Evolutionary conservation across 768 basidiomycete genomes (phyloP), one percentile per base, ranked within the genome.

Genomic region (Pisolithus albus): DNA sequence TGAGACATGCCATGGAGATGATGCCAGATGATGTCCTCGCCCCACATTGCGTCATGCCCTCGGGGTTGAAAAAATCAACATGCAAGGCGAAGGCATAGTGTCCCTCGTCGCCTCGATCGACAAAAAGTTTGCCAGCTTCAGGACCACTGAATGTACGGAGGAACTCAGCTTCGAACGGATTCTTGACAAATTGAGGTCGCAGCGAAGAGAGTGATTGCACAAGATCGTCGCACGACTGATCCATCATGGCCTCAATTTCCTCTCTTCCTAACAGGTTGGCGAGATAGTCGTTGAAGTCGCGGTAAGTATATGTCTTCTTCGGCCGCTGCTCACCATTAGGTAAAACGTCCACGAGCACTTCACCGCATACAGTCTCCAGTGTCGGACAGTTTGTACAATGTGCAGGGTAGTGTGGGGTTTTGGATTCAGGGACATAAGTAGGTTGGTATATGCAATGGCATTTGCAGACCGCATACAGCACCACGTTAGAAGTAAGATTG

Each of bases 11-110:
- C 39, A 40, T 40, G 11, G 39, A 40, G 16, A 40, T 40, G 10
- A 62, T 55, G 3, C 71, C 68, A 7, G 64, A 50, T 3, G 65
- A 70, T 0, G 57, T 47, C 16, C 57, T 55, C 32, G 68, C 66
- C 9, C 69, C 66, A 1, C 59, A 51, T 0, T 39, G 8, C 32
- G 58, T 67, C 54, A 65, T 66, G 0, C 53, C 53, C 23, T 52
- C 51, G 1, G 67, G 68, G 50, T 71, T 71, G 63, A 71, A 71
- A 46, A 55, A 66, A 51, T 73, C 71, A 23, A 67, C 49, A 32
- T 53, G 52, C 5, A 73, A 56, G 16, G 56, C 48, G 47, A 72
- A 71, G 3, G 65, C 40, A 26, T 66, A 67, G 4, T 54, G 59
- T 5, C 60, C 64, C 44, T 66, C 61, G 26, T 26, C 26, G 7